Conservation (phyloP, 2,329 filamentous ascomycete species). For the Anthostomella pinea region DNA sequence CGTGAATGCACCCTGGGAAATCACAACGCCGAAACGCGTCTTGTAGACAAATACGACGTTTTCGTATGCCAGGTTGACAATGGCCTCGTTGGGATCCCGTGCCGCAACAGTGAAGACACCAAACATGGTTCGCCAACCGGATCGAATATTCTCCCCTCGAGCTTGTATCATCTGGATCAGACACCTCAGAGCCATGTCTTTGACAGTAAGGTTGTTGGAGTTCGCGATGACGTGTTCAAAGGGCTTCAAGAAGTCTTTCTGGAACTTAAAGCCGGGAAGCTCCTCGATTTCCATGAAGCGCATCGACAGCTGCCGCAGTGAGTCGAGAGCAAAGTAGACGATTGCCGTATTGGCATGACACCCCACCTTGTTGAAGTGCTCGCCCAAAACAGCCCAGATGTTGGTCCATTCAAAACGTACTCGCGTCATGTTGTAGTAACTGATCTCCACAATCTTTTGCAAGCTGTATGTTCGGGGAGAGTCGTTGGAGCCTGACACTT, state of each 20-base stretch:
- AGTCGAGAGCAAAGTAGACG: constrained; percentile 96
- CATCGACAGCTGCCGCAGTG: constrained; percentile 92
- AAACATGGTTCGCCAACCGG: constrained; percentile 99
- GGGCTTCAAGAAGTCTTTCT: constrained; percentile 97
- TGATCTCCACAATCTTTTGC: constrained; percentile 97
- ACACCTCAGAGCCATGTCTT: constrained; percentile 95
- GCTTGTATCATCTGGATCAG: constrained; percentile 99
- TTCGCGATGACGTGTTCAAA: constrained; percentile 98
- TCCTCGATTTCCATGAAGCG: constrained; percentile 99
- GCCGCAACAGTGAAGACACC: constrained; percentile 97
- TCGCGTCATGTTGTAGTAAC: constrained; percentile 99
- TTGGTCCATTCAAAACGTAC: constrained; percentile 98
- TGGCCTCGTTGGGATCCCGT: constrained; percentile 86
- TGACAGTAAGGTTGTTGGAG: constrained; percentile 85
- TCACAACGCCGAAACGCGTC: constrained; percentile 90
- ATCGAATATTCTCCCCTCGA: constrained; percentile 91
- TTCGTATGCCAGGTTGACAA: constrained; percentile 95
- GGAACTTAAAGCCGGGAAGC: constrained; percentile 97
- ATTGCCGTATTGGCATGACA: constrained; percentile 96
- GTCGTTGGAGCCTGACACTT: constrained; percentile 92
- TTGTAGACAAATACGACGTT: constrained; percentile 96
- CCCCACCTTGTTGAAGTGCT: constrained; percentile 97
- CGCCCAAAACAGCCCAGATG: constrained; percentile 95
- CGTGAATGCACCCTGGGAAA: constrained; percentile 93
- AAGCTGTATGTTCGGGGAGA: constrained; percentile 95